A percentile compares a stretch with the other conserved stretches of the same genome.
phyloP scores from a whole-genome alignment of 1,284 basidiomycete species.

The Leccinum pachyderme region DNA sequence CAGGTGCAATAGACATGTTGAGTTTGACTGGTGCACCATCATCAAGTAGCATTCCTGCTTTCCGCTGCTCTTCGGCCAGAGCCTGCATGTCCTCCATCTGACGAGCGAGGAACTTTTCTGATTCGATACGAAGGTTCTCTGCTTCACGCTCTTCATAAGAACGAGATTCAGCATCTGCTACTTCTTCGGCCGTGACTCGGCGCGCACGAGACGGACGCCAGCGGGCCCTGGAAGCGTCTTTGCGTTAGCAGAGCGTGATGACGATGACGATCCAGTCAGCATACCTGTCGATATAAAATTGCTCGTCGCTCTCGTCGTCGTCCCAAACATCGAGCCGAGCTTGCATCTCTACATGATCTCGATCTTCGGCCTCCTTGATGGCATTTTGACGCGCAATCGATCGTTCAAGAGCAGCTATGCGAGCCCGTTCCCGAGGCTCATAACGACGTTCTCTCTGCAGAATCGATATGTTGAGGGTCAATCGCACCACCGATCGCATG shows the following conservation, averaged over 20 bases:
- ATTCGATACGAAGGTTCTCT: constrained; percentile 80
- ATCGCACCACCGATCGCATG: not conserved
- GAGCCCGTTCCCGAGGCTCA: constrained; percentile 61
- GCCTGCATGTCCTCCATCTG: constrained; percentile 92
- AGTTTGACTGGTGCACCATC: constrained; percentile 86
- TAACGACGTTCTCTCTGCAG: constrained; percentile 64
- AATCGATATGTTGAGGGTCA: constrained; percentile 1
- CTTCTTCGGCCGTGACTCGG: constrained; percentile 69
- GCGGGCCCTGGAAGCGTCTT: constrained; percentile 45
- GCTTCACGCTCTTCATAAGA: constrained; percentile 80
- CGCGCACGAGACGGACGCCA: constrained; percentile 75
- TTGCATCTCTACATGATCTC: constrained; percentile 69
- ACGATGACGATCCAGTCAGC: constrained; percentile 10
- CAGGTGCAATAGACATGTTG: constrained; percentile 63
- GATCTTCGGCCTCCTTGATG: constrained; percentile 72
- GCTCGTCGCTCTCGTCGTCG: constrained; percentile 85
- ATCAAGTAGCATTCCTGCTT: constrained; percentile 84
- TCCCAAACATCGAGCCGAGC: constrained; percentile 81
- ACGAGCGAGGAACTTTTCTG: constrained; percentile 82
- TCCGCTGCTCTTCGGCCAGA: constrained; percentile 81
- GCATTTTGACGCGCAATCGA: constrained; percentile 70
- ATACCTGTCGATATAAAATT: constrained; percentile 83
- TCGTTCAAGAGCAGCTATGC: constrained; percentile 73
- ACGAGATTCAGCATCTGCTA: constrained; percentile 80
- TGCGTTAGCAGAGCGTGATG: not conserved